These are phyloP conservation scores for Erysimum cheiranthoides DNA, from an alignment of 345 rosid genomes.

Conservation along the genomic window DNA sequence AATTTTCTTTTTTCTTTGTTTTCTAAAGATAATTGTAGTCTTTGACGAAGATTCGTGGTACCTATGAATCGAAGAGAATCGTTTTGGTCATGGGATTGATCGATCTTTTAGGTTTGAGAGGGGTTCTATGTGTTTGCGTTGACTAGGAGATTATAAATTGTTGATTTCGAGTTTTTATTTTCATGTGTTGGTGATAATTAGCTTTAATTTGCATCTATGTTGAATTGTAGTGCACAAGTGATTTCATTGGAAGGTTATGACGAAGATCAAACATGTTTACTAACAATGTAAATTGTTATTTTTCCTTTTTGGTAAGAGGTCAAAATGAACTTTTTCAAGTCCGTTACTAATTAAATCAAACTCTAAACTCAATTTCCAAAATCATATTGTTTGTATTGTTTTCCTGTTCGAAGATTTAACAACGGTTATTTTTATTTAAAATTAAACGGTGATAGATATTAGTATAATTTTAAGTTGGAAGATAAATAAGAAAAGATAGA, in stretches of 20 bases:
- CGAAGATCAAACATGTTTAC: neutral
- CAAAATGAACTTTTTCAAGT: constrained; percentile 1
- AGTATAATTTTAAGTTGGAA: neutral
- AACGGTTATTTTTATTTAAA: neutral
- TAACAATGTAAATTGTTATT: constrained; percentile 4
- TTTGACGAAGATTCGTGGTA: constrained; percentile 41
- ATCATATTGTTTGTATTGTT: constrained; percentile 7
- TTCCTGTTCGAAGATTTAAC: neutral
- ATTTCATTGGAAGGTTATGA: constrained; percentile 10
- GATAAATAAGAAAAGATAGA: constrained; percentile 6
- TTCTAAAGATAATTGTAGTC: constrained; percentile 43
- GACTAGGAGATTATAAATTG: constrained; percentile 30
- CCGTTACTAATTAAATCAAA: constrained; percentile 18
- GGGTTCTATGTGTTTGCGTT: constrained; percentile 29
- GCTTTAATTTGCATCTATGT: constrained; percentile 13
- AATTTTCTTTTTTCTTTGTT: constrained; percentile 14
- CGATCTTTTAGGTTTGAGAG: constrained; percentile 31
- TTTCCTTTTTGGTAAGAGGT: neutral
- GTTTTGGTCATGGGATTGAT: constrained; percentile 35
- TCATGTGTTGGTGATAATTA: constrained; percentile 32
- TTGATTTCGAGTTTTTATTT: constrained; percentile 12
- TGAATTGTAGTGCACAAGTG: constrained; percentile 1
- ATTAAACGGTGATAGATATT: neutral
- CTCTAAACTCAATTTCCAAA: neutral
- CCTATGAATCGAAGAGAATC: constrained; percentile 35